Evolutionary conservation across 2,329 filamentous ascomycete species (phyloP).

Genomic region (Trichoderma harzianum): DNA sequence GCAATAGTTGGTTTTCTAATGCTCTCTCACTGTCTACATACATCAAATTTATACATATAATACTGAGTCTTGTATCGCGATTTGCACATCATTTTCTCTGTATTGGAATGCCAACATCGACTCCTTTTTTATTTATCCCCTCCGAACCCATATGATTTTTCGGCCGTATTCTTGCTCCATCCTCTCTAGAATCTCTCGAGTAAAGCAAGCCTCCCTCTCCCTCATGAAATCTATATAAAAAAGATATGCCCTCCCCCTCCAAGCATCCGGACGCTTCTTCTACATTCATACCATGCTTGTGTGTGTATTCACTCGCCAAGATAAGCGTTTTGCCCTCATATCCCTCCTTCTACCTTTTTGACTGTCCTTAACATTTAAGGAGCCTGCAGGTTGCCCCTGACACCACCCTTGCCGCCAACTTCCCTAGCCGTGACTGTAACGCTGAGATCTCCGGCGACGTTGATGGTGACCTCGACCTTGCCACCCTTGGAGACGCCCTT

Average conservation of each 20-base stretch:
- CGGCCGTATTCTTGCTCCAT: background rate
- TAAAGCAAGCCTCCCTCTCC: background rate
- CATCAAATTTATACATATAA: background rate
- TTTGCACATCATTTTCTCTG: background rate
- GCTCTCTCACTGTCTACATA: background rate
- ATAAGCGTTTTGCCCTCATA: background rate
- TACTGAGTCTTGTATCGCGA: background rate
- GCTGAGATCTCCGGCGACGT: slow-evolving; percentile 74
- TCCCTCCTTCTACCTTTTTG: background rate
- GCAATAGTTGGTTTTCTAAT: background rate
- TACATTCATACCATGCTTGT: background rate
- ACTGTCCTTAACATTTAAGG: slow-evolving; percentile 17
- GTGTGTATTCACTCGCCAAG: background rate
- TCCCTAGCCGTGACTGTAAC: slow-evolving; percentile 80
- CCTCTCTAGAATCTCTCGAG: background rate
- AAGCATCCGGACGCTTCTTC: background rate
- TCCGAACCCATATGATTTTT: background rate
- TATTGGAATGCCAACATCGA: background rate
- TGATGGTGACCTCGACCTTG: slow-evolving; percentile 93
- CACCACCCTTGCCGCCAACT: slow-evolving; percentile 81
- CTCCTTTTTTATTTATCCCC: background rate
- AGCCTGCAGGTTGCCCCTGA: slow-evolving; percentile 57
- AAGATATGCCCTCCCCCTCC: background rate
- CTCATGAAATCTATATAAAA: slow-evolving; percentile 14
- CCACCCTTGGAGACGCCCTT: slow-evolving; percentile 79